Conservation (phyloP, 495 filamentous ascomycete species). For the Extremus antarcticus region DNA sequence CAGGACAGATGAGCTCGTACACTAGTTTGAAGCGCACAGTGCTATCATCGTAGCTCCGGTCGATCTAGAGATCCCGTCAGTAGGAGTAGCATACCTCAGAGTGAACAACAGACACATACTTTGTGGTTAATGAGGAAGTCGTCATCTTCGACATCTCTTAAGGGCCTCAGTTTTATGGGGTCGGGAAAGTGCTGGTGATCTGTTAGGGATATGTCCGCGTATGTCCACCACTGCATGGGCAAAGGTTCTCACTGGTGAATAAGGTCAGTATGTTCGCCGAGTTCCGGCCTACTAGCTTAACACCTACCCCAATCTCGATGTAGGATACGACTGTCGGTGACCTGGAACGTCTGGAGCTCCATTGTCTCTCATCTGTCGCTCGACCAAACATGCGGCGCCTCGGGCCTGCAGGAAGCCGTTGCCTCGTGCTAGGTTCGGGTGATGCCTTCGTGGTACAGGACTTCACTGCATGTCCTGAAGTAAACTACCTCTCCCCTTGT, state of each 20-base stretch:
- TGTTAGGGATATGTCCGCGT: too few relatives aligned
- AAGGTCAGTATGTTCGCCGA: background rate
- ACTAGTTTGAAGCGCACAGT: constrained; percentile 19
- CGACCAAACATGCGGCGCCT: background rate
- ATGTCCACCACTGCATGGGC: too few relatives aligned
- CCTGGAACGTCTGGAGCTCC: constrained; percentile 1
- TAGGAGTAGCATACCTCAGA: background rate
- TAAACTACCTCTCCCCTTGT: background rate
- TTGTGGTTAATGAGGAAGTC: constrained; percentile 20
- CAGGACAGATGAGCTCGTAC: background rate
- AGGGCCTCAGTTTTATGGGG: constrained; percentile 11
- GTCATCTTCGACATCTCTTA: constrained; percentile 16
- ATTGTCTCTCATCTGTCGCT: background rate
- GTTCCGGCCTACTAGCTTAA: background rate
- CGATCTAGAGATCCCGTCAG: constrained; percentile 1
- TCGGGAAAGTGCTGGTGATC: constrained; percentile 16
- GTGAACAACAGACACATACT: too few relatives aligned
- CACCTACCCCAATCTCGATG: background rate
- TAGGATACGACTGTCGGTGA: background rate
- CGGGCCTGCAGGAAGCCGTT: background rate
- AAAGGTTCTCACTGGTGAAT: background rate
- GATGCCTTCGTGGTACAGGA: background rate
- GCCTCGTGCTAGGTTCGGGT: background rate
- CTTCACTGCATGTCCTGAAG: too few relatives aligned
- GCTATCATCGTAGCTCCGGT: constrained; percentile 16